Percentiles rank a stretch among this genome's conserved stretches.
phyloP scores from a whole-genome alignment of 108 stramenopile genomes.

The Nannochloropsis granulata region DNA sequence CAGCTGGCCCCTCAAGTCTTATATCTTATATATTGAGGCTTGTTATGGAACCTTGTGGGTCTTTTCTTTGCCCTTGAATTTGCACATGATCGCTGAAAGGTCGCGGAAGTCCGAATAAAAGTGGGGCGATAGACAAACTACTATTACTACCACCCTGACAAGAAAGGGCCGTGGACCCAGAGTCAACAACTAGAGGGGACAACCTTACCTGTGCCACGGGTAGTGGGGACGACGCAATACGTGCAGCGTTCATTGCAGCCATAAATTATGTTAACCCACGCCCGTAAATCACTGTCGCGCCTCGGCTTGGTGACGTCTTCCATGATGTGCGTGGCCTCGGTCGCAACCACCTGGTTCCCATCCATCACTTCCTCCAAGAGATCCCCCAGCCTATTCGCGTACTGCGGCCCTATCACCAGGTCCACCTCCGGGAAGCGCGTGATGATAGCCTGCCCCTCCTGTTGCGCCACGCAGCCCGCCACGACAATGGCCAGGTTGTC shows the following conservation, averaged over 20 bases:
- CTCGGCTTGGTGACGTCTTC: slow-evolving; percentile 84
- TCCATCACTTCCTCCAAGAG: slow-evolving; percentile 67
- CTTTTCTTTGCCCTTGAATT: no score
- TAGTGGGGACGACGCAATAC: slow-evolving; percentile 80
- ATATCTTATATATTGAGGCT: no score
- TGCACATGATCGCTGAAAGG: no score
- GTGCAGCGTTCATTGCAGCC: slow-evolving; percentile 94
- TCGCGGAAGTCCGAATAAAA: no score
- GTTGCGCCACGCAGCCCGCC: slow-evolving; percentile 91
- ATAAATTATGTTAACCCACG: slow-evolving; percentile 80
- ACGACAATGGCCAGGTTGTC: slow-evolving; percentile 72
- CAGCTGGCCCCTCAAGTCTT: no score
- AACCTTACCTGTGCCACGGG: not conserved
- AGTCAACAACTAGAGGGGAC: no score
- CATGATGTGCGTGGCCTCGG: slow-evolving; percentile 80
- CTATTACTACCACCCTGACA: no score
- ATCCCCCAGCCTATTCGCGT: slow-evolving; percentile 85
- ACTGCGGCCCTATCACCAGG: slow-evolving; percentile 73
- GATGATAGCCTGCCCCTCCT: slow-evolving; percentile 78
- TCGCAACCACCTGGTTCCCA: slow-evolving; percentile 77
- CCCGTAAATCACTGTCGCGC: slow-evolving; percentile 54
- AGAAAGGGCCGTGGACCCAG: no score
- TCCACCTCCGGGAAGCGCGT: slow-evolving; percentile 78
- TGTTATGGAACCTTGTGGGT: no score
- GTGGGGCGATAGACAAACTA: no score